These are phyloP conservation scores for Neurospora sp. DNA, from an alignment of 495 filamentous ascomycete species.

Conservation along the genomic window DNA sequence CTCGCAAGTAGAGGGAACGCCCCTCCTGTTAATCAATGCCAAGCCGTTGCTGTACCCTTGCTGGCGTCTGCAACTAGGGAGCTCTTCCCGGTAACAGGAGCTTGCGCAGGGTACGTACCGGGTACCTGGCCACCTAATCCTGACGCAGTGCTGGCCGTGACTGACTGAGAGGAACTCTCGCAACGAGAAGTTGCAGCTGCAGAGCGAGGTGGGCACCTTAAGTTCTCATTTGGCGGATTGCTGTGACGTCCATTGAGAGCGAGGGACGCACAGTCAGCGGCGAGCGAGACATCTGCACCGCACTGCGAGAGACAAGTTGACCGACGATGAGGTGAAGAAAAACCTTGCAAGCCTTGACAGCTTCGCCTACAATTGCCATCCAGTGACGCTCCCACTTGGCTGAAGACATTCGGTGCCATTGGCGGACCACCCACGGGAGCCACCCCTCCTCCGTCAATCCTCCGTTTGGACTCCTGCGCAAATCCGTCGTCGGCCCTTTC, in stretches of 20 bases:
- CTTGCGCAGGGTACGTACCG: not conserved
- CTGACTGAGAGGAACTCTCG: not conserved
- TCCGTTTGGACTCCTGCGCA: not conserved
- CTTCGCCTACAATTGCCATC: not conserved
- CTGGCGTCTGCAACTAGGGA: not conserved
- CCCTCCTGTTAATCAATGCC: constrained; percentile 13
- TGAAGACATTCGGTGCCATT: not conserved
- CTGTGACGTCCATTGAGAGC: not conserved
- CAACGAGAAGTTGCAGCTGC: not conserved
- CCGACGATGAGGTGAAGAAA: not conserved
- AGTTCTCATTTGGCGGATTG: not conserved
- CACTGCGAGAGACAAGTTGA: not conserved
- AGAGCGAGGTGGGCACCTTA: not conserved
- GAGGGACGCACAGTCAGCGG: not conserved
- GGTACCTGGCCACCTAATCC: not conserved
- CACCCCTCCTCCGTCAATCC: not conserved
- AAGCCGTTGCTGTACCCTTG: not conserved
- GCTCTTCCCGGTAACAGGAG: not conserved
- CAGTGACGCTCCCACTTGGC: not conserved
- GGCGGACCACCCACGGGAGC: not conserved
- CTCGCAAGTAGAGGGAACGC: constrained; percentile 8
- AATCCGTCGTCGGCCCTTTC: not conserved
- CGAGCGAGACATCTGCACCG: not conserved
- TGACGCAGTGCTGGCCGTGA: not conserved
- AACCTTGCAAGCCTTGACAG: not conserved